Conservation (phyloP, 805 yeast species). For the Candida manassasensis region DNA sequence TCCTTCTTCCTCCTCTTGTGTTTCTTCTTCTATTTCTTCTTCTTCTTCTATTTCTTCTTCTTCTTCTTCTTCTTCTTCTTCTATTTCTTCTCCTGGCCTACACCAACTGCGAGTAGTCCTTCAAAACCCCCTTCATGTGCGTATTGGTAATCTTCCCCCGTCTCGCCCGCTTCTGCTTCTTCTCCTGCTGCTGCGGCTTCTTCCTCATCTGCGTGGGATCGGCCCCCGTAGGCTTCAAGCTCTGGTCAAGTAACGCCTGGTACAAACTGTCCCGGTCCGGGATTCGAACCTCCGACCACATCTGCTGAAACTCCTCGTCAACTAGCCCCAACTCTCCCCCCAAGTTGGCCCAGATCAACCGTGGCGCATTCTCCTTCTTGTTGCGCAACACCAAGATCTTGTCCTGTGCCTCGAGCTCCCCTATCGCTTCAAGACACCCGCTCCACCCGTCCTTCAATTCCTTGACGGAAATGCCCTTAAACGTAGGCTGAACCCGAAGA, state of each 20-base stretch:
- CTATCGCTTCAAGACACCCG: conserved; percentile 75
- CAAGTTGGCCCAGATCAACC: conserved; percentile 83
- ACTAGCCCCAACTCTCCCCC: conserved; percentile 71
- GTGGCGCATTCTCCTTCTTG: conserved; percentile 90
- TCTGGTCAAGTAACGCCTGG: conserved; percentile 67
- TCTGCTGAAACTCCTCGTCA: conserved; percentile 74
- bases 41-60: too few species aligned
- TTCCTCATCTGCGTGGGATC: conserved; percentile 91
- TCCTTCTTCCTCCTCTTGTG: too few species aligned
- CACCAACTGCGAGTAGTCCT: conserved; percentile 60
- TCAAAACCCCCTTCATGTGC: conserved; percentile 92
- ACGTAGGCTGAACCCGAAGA: conserved; percentile 76
- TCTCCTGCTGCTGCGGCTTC: conserved; percentile 50
- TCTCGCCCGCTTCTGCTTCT: conserved; percentile 87
- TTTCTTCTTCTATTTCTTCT: too few species aligned
- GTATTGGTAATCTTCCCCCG: conserved; percentile 92
- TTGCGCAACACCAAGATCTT: conserved; percentile 81
- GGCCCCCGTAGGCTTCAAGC: conserved; percentile 96
- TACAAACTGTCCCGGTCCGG: conserved; percentile 84
- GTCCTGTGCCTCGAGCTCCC: conserved; percentile 70
- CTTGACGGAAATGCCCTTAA: conserved; percentile 81
- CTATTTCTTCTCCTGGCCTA: too few species aligned
- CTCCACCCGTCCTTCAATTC: conserved; percentile 91
- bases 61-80: too few species aligned
- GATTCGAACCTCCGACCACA: conserved; percentile 76